Evolutionary conservation across 2,329 filamentous ascomycete genomes (phyloP).

Genomic region (Trichoderma gracile): DNA sequence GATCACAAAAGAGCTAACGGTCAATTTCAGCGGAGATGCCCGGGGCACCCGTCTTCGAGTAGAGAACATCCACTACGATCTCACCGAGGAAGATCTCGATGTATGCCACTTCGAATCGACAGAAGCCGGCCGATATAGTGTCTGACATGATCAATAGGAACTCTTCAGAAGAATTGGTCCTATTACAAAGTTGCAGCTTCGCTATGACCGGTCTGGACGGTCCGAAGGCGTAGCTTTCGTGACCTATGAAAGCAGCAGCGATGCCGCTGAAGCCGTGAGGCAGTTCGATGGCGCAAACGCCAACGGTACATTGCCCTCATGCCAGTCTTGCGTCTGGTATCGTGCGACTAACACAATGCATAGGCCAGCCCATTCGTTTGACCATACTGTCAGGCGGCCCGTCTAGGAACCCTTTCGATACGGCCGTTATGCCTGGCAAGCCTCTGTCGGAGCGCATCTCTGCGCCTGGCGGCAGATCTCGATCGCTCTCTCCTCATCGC

Average conservation of each 20-base stretch:
- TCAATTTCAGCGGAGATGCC: conserved; percentile 45
- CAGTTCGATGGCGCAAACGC: conserved; percentile 91
- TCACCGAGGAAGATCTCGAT: conserved; percentile 79
- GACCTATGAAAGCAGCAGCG: conserved; percentile 69
- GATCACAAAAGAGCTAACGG: conserved; percentile 21
- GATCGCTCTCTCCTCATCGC: conserved; percentile 59
- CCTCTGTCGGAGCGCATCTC: conserved; percentile 64
- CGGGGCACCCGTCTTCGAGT: conserved; percentile 73
- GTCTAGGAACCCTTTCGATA: conserved; percentile 58
- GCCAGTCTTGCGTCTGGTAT: background rate
- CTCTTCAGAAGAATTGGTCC: conserved; percentile 78
- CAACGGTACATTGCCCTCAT: conserved; percentile 55
- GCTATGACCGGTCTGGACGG: conserved; percentile 85
- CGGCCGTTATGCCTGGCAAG: conserved; percentile 55
- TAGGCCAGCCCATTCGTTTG: conserved; percentile 78
- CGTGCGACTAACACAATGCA: background rate
- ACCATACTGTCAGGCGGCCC: conserved; percentile 59
- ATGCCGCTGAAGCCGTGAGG: conserved; percentile 72
- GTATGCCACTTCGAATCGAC: conserved; percentile 47
- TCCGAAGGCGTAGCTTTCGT: conserved; percentile 84
- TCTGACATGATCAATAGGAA: conserved; percentile 56
- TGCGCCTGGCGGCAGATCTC: conserved; percentile 55
- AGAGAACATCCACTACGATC: conserved; percentile 89
- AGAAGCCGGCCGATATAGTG: conserved; percentile 13
- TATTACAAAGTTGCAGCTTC: conserved; percentile 66